Percentiles rank a stretch among this genome's conserved stretches.
phyloP scores from a whole-genome alignment of 2,329 filamentous ascomycete species.

The Colletotrichum neosansevieriae region DNA sequence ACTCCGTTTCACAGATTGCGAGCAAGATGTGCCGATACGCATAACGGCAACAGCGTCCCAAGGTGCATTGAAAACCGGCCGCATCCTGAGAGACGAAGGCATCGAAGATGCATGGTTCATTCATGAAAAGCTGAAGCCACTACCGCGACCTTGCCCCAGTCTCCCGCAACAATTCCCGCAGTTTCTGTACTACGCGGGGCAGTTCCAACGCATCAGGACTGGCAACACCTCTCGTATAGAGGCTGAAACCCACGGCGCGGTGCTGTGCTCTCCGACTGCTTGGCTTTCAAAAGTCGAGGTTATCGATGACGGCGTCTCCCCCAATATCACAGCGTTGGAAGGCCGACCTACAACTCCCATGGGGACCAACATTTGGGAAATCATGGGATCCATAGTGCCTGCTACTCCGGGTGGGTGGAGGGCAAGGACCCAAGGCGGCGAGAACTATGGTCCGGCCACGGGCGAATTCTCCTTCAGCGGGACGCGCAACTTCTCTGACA shows the following conservation, averaged over 20 bases:
- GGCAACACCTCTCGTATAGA: not conserved
- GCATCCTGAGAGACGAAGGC: not conserved
- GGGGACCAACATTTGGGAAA: not conserved
- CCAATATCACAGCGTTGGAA: constrained; percentile 1
- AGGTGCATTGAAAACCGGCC: no score
- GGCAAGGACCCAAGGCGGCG: no score
- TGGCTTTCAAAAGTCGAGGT: constrained; percentile 14
- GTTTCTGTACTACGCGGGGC: constrained; percentile 9
- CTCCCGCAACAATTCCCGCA: constrained; percentile 18
- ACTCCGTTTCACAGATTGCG: not conserved
- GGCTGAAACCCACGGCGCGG: not conserved
- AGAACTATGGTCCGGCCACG: not conserved
- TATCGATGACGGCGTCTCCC: constrained; percentile 17
- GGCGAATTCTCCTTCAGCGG: not conserved
- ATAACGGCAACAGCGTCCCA: no score
- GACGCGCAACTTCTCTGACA: not conserved
- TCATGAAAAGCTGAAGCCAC: not conserved
- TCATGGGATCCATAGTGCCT: not conserved
- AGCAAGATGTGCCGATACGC: not conserved
- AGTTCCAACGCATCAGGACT: not conserved
- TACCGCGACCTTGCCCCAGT: constrained; percentile 3
- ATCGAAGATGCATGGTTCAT: not conserved
- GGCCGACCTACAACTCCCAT: not conserved
- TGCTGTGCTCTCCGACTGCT: constrained; percentile 19
- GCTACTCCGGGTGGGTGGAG: not conserved